Evolutionary conservation across 2,329 filamentous ascomycete genomes (phyloP), one percentile per base, ranked within the genome.

Genomic region (Phialocephala subalpina): DNA sequence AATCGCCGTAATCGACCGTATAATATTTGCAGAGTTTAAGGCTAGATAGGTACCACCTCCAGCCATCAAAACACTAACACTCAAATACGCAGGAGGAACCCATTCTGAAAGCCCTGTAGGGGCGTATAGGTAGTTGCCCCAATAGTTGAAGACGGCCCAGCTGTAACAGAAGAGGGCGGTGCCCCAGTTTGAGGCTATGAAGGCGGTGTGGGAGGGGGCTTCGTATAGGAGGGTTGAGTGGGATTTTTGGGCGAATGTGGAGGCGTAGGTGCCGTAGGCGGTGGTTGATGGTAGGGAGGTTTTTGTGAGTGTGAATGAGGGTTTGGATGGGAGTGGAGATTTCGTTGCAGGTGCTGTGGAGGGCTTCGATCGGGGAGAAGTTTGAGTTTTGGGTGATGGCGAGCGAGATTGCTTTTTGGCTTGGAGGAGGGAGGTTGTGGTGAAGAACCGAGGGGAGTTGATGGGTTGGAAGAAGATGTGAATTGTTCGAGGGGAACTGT

Each of bases 141-240:
- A 83, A 69, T 83, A 83, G 74, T 86, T 84, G 71, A 82, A 80
- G 56, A 80, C 77, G 1, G 83, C 81, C 72, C 84, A 87, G 42
- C 76, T 70, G 64, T 87, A 80, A 76, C 84, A 87, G 73, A 86
- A 84, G 25, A 82, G 67, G 1, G 85, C 85, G 29, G 86, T 83
- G 16, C 80, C 76, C 77, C 89, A 89, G 74, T 86, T 87, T 55
- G 86, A 85, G 70, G 86, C 74, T 68, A 90, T 83, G 76, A 89
- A 90, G 78, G 83, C 82, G 64, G 85, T 84, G 73, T 92, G 89
- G 0, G 88, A 87, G 16, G 87, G 87, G 1, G 86, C 84, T 72
- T 89, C 82, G 80, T 91, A 93, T 52, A 93, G 81, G 2, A 86
- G 77, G 8, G 90, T 87, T 5, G 85, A 82, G 1, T 82, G 78